phyloP scores from a whole-genome alignment of 371 early-diverging fungal species.

The Cokeromyces recurvatus region DNA sequence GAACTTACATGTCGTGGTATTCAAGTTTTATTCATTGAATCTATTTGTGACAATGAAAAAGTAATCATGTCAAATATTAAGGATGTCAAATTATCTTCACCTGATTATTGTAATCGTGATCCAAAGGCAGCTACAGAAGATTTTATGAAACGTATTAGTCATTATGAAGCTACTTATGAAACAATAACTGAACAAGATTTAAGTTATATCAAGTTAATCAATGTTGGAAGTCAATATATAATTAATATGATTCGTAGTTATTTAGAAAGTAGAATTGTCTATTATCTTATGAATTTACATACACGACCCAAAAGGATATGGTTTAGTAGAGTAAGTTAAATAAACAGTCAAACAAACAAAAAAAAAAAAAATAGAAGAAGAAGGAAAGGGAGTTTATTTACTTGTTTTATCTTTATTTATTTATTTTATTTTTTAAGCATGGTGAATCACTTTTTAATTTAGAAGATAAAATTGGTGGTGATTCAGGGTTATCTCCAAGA shows the following conservation, averaged over 20 bases:
- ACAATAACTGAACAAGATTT: slow-evolving; percentile 73
- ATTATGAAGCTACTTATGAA: slow-evolving; percentile 88
- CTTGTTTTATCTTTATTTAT: no score
- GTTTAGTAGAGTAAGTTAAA: slow-evolving; percentile 58
- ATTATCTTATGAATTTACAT: slow-evolving; percentile 97
- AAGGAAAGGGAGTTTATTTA: no score
- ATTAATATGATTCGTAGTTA: slow-evolving; percentile 89
- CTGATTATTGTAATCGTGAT: slow-evolving; percentile 82
- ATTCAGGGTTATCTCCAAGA: slow-evolving; percentile 82
- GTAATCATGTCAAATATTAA: slow-evolving; percentile 84
- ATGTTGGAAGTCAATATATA: slow-evolving; percentile 85
- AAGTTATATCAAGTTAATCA: slow-evolving; percentile 89
- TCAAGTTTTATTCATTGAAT: slow-evolving; percentile 93
- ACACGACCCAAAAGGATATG: slow-evolving; percentile 90
- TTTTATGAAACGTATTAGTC: slow-evolving; percentile 83
- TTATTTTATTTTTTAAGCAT: slow-evolving; percentile 59
- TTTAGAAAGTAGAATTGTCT: slow-evolving; percentile 91
- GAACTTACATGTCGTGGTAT: slow-evolving; percentile 62
- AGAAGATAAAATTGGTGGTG: slow-evolving; percentile 92
- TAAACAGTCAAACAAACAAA: no score
- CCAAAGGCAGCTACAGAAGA: slow-evolving; percentile 82
- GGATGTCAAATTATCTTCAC: slow-evolving; percentile 89
- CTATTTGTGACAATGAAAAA: slow-evolving; percentile 85
- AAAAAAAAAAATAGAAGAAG: no score
- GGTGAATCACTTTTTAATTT: slow-evolving; percentile 91